Evolutionary conservation across 1,284 basidiomycete species (phyloP).

Genomic region (Rugosomyces carneus): DNA sequence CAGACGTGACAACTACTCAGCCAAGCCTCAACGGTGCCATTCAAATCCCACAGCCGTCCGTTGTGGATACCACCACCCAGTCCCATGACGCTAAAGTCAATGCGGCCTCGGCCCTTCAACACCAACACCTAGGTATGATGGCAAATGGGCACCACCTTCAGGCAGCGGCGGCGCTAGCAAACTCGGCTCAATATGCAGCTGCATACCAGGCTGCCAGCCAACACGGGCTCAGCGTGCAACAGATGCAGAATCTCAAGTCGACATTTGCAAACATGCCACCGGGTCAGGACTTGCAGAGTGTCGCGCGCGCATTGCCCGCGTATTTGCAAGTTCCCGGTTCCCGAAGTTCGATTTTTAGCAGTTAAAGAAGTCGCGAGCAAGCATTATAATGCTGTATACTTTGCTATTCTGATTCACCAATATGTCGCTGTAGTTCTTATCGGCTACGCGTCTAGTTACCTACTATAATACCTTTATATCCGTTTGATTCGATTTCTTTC

Average conservation of each 20-base stretch:
- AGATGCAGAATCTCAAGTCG: conserved; percentile 50
- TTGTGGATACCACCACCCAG: conserved; percentile 16
- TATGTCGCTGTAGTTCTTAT: not conserved
- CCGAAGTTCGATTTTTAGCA: conserved; percentile 14
- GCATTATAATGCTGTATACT: not conserved
- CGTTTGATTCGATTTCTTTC: conserved; percentile 2
- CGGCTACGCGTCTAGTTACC: not conserved
- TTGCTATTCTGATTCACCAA: not conserved
- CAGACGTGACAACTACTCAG: conserved; percentile 22
- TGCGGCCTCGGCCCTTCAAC: conserved; percentile 9
- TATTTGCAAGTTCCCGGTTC: conserved; percentile 16
- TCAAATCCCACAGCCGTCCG: conserved; percentile 21
- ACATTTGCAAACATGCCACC: conserved; percentile 33
- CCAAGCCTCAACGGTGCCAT: conserved; percentile 29
- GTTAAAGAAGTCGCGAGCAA: conserved; percentile 5
- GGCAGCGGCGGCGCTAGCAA: conserved; percentile 36
- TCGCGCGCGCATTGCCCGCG: conserved; percentile 8
- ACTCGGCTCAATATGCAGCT: conserved; percentile 23
- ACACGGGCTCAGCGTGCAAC: conserved; percentile 39
- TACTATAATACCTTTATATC: not conserved
- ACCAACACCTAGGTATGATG: conserved; percentile 25
- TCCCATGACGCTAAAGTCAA: conserved; percentile 21
- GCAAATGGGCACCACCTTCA: conserved; percentile 37
- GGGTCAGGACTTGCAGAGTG: conserved; percentile 34
- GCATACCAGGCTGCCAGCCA: conserved; percentile 15